Conservation (phyloP, 208 protist species). For the Acanthamoeba royreba region DNA sequence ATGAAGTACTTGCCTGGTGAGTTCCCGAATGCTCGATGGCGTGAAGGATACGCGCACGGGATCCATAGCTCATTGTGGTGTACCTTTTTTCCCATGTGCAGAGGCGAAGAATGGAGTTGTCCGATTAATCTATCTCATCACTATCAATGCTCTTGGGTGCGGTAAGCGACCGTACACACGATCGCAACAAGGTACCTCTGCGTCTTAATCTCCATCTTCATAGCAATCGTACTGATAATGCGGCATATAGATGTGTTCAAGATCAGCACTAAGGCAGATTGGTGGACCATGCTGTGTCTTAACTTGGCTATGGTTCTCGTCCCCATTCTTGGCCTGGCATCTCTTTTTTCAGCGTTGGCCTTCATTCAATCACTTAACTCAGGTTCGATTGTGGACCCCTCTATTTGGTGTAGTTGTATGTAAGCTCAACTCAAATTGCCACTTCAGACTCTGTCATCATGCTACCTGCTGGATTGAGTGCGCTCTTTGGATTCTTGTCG, state of each 20-base stretch:
- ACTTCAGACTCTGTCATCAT: no score
- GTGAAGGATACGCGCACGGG: no score
- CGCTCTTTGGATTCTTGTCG: no score
- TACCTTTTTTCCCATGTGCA: no score
- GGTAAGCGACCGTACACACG: background rate
- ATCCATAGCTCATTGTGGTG: no score
- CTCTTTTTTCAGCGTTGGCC: background rate
- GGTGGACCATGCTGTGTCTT: background rate
- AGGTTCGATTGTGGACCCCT: no score
- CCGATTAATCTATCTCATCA: background rate
- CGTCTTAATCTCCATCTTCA: no score
- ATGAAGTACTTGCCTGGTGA: background rate
- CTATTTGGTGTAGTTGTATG: no score
- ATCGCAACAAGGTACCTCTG: background rate
- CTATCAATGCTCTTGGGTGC: background rate
- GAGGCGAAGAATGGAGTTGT: background rate
- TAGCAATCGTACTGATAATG: no score
- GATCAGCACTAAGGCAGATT: background rate
- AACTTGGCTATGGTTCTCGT: background rate
- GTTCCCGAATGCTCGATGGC: no score
- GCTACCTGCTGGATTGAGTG: no score
- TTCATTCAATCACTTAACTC: background rate
- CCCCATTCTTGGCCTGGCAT: background rate
- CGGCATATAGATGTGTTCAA: constrained; percentile 4
- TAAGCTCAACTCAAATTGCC: no score